Base-by-base conservation (phyloP, 148 eudicot species). In the Chenopodium album region DNA sequence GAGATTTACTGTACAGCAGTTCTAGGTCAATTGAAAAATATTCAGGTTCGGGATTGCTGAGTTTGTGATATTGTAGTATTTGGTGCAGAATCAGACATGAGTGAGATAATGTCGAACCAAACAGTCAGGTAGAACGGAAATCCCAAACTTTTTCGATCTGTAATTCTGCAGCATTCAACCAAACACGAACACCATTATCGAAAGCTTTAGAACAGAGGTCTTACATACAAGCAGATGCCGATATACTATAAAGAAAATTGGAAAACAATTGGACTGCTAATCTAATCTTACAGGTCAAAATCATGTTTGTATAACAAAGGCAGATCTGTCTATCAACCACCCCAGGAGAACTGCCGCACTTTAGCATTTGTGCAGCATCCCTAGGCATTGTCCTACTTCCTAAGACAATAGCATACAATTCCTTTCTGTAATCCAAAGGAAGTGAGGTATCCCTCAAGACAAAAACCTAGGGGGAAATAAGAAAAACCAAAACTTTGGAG, bases 401-500 rank as follows among this genome's bases (percentile, higher is more conserved):
- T 48, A 29, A 65, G 48, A 46, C 77, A 72, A 41, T 65, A 75
- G 28, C 32, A 59, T 77, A 70, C 70, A 56, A 75, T 34, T 52
- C 62, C 22, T 66, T 44, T 69, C 10, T 56, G 60, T 72, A 56
- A 78, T 75, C 32, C 23, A 66, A 14, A 75, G 12, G 50, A 28
- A 44, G 60, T 46, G 71, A 12, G 31, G 65, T 47, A 26, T 23
- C 14, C 78, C 71, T 32, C 34, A 26, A 11, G 17, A 44, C 76
- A n/a, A 74, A 74, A 50, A 50, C 66, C 28, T 62, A 74, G 28
- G 44, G 23, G 31, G 26, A 50, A 50, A 50, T 11, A 50, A 50
- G 54, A 50, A 50, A 11, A 60, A 29, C 81, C 70, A 82, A 76
- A 82, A 69, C 66, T 19, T 62, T 37, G 72, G 65, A 48, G 71